phyloP scores from a whole-genome alignment of 129 eudicot species.

The Chrysanthemum lavandulifolium region DNA sequence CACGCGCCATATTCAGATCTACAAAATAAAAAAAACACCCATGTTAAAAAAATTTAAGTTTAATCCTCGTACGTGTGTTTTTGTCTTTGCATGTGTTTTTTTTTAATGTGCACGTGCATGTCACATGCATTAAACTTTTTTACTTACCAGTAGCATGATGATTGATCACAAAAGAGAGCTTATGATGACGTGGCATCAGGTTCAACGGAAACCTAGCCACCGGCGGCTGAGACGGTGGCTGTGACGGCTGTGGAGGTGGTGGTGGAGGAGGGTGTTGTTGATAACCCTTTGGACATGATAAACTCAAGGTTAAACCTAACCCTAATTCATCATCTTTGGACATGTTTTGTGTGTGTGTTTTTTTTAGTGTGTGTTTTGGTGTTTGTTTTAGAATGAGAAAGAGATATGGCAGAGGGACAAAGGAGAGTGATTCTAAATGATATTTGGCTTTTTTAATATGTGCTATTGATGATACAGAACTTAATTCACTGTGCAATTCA shows the following conservation, averaged over 20 bases:
- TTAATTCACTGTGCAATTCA: slow-evolving; percentile 38
- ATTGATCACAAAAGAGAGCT: slow-evolving; percentile 27
- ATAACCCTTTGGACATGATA: slow-evolving; percentile 40
- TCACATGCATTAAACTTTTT: slow-evolving; percentile 15
- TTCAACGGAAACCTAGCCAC: slow-evolving; percentile 36
- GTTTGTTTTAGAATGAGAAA: neutral
- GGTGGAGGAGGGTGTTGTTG: slow-evolving; percentile 36
- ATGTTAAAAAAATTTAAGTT: neutral
- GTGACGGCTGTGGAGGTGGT: slow-evolving; percentile 26
- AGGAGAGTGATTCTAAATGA: slow-evolving; percentile 35
- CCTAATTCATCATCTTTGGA: slow-evolving; percentile 57
- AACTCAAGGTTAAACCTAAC: slow-evolving; percentile 53
- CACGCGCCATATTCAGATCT: slow-evolving; percentile 48
- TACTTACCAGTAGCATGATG: slow-evolving; percentile 29
- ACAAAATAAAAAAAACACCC: slow-evolving; percentile 14
- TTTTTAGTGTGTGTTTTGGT: neutral
- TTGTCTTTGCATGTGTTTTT: neutral
- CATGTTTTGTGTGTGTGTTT: slow-evolving; percentile 27
- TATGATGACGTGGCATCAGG: slow-evolving; percentile 39
- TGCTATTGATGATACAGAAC: slow-evolving; percentile 31
- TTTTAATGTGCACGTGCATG: neutral
- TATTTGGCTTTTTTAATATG: slow-evolving; percentile 33
- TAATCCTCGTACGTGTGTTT: slow-evolving; percentile 19
- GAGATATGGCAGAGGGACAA: slow-evolving; percentile 42
- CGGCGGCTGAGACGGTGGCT: neutral